Percentiles rank a stretch among this genome's conserved stretches.
Evolutionary conservation across 108 stramenopile genomes (phyloP).

Genomic region (Epipyxis sp.): DNA sequence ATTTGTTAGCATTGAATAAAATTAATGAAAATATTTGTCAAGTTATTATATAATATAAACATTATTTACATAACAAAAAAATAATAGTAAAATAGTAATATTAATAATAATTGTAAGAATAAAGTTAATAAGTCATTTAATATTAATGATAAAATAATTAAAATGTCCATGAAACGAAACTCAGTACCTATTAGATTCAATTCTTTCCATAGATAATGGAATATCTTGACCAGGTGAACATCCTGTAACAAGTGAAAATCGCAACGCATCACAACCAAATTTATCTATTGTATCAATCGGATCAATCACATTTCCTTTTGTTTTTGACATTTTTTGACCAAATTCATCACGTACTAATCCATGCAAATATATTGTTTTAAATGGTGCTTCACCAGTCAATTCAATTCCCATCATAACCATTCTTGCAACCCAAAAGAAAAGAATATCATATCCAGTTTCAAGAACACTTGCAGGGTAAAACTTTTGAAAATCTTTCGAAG

Average conservation of each 20-base stretch:
- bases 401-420: slow-evolving; percentile 97
- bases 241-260: slow-evolving; percentile 75
- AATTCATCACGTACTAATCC: slow-evolving; percentile 90
- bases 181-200: slow-evolving; percentile 48
- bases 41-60: too few species aligned
- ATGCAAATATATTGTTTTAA: slow-evolving; percentile 74
- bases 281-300: slow-evolving; percentile 89
- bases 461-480: slow-evolving; percentile 90
- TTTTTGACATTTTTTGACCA: slow-evolving; percentile 97
- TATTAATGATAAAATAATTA: too few species aligned
- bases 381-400: slow-evolving; percentile 78
- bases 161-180: too few species aligned
- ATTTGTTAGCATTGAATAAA: too few species aligned
- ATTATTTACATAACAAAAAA: too few species aligned
- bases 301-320: slow-evolving; percentile 97
- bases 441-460: slow-evolving; percentile 97
- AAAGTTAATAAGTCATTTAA: too few species aligned
- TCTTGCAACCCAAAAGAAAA: slow-evolving; percentile 99
- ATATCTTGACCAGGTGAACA: slow-evolving; percentile 84
- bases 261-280: slow-evolving; percentile 48
- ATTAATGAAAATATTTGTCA: too few species aligned
- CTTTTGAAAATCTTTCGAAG: slow-evolving; percentile 58
- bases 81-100: too few species aligned
- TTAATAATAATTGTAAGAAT: too few species aligned
- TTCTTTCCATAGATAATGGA: slow-evolving; percentile 41